Evolutionary conservation across 106 monocot species (phyloP), one percentile per base, ranked within the genome.

Genomic region (Allium sativum): DNA sequence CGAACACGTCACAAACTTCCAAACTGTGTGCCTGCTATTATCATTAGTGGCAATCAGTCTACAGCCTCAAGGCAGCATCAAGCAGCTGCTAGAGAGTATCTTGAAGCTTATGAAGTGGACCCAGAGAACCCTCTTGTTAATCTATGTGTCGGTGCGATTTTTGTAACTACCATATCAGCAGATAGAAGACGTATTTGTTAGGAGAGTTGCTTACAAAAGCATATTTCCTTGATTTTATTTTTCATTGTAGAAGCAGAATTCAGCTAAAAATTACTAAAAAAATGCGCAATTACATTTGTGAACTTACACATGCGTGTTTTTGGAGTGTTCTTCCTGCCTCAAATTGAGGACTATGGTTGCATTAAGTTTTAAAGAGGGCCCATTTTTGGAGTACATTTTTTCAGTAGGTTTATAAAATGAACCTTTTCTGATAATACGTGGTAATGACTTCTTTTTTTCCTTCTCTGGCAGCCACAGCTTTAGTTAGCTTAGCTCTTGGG

Each of bases 401-500:
- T 31, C 31, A 31, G 2, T 31, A 31, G 31, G 31, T 31, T 31
- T 31, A 31, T 31, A 31, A 31, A 31, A 31, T 31, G 31, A 31
- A 31, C 31, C 31, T 5, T 31, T 31, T 31, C 31, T 31, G 31
- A 31, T 31, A 31, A 31, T 5, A 31, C 31, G 2, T 31, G 31
- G 31, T 31, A 31, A 31, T 31, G 31, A 31, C 31, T 31, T 7
- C 13, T 3, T 11, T 62, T 45, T 66, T 42, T 59, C 58, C 22
- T 51, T 55, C 7, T 62, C 6, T 81, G 51, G 50, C 84, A 95
- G 95, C 90, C 10, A 82, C 88, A 45, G 56, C 96, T 59, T 80
- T 98, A 63, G 83, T 98, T 69, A 98, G 88, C 65, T 73, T 98
- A 53, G 80, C 96, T 41, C 88, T 88, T 56, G 91, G 91, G n/a